These are phyloP conservation scores for Spathaspora girioi DNA, from an alignment of 805 yeast species.

Conservation along the genomic window DNA sequence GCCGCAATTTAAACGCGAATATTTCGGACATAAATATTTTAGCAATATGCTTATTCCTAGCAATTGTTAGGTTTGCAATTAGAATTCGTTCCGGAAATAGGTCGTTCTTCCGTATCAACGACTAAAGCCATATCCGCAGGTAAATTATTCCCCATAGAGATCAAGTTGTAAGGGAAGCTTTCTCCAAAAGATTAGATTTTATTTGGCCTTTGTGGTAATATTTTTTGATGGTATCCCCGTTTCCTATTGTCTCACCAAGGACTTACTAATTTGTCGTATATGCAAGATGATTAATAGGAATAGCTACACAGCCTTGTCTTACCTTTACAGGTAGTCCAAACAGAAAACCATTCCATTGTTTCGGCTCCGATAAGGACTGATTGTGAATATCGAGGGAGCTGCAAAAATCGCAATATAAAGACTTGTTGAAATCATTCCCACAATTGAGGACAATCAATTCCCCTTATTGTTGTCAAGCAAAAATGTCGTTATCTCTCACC, in stretches of 20 bases:
- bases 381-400: background rate
- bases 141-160: background rate
- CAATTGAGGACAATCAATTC: background rate
- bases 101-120: background rate
- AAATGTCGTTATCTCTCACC: constrained; percentile 4
- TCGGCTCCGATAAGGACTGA: no score
- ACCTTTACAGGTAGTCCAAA: background rate
- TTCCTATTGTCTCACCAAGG: background rate
- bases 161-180: background rate
- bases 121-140: background rate
- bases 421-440: background rate
- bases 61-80: no score
- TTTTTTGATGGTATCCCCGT: background rate
- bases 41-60: no score
- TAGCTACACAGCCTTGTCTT: background rate
- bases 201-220: background rate
- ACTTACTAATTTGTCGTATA: background rate
- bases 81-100: no score
- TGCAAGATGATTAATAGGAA: background rate
- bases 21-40: no score
- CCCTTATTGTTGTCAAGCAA: background rate
- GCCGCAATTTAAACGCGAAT: no score
- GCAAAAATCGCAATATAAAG: background rate
- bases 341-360: no score
- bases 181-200: background rate